Conservation (phyloP, 2,329 filamentous ascomycete species). For the Ceratocystis papillata region DNA sequence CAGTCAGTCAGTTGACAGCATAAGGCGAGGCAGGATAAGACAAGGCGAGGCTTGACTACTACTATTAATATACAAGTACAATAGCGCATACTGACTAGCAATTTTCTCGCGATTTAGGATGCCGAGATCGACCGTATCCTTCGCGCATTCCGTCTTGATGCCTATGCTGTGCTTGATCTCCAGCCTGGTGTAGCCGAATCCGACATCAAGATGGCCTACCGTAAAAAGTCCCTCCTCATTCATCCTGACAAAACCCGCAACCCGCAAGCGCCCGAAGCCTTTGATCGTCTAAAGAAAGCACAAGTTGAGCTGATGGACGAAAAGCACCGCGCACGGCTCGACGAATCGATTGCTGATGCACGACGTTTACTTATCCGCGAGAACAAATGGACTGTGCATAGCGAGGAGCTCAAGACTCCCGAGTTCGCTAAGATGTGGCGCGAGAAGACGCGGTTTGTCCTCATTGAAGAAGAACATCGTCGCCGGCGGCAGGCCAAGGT, state of each 20-base stretch:
- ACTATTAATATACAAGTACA: not conserved
- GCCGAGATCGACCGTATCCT: constrained; percentile 91
- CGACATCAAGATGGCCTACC: constrained; percentile 89
- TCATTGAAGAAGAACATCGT: constrained; percentile 85
- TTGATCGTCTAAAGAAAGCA: constrained; percentile 92
- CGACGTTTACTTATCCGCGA: constrained; percentile 91
- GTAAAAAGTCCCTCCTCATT: constrained; percentile 96
- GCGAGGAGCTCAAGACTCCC: constrained; percentile 71
- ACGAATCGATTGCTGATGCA: constrained; percentile 92
- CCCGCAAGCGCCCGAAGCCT: constrained; percentile 80
- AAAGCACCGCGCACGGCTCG: constrained; percentile 73
- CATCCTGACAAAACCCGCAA: constrained; percentile 97
- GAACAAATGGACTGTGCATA: constrained; percentile 84
- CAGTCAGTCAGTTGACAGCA: constrained; percentile 25
- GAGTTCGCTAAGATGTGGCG: constrained; percentile 80
- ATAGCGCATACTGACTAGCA: not conserved
- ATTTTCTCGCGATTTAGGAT: constrained; percentile 46
- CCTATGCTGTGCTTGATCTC: constrained; percentile 87
- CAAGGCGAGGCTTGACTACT: not conserved
- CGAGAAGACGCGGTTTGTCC: constrained; percentile 76
- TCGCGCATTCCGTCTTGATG: constrained; percentile 68
- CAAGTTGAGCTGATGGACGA: constrained; percentile 87
- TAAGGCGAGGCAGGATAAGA: not conserved
- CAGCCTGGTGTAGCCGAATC: constrained; percentile 90
- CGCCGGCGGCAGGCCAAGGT: constrained; percentile 77